These are phyloP conservation scores for Fusarium fracticaudum DNA, from an alignment of 2,329 filamentous ascomycete genomes.

Conservation along the genomic window DNA sequence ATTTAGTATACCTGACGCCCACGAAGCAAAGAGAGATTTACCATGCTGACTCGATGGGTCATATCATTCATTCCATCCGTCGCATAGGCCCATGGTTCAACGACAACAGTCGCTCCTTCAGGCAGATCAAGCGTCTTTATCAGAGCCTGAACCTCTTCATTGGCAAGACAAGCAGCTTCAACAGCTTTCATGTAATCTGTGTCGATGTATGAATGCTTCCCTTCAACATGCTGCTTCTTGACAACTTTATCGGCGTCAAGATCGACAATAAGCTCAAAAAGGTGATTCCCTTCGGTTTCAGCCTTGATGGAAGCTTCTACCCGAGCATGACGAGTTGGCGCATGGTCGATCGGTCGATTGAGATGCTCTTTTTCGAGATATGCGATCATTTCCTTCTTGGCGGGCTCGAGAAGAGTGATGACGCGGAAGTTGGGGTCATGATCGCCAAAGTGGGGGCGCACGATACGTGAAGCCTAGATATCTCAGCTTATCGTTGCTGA, in stretches of 20 bases:
- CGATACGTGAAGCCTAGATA: constrained; percentile 37
- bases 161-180: constrained; percentile 57
- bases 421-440: constrained; percentile 55
- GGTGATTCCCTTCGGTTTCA: constrained; percentile 20
- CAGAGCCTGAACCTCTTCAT: constrained; percentile 54
- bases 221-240: constrained; percentile 47
- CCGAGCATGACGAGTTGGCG: constrained; percentile 49
- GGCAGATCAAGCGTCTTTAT: constrained; percentile 56
- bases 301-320: constrained; percentile 49
- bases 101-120: constrained; percentile 53
- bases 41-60: constrained; percentile 59
- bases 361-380: constrained; percentile 56
- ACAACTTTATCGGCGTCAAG: constrained; percentile 35
- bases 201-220: constrained; percentile 59
- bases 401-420: constrained; percentile 60
- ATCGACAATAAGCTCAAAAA: constrained; percentile 46
- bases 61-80: constrained; percentile 64
- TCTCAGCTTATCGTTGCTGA: not conserved
- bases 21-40: constrained; percentile 20
- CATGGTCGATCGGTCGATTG: not conserved
- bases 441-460: constrained; percentile 31
- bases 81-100: constrained; percentile 66
- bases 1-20: not conserved
- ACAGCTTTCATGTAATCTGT: constrained; percentile 58
- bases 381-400: constrained; percentile 56